A percentile compares a stretch with the other conserved stretches of the same genome.
These are phyloP conservation scores for Rhynchospora tenuis DNA, from an alignment of 176 grass and related monocot species.

Conservation along the genomic window DNA sequence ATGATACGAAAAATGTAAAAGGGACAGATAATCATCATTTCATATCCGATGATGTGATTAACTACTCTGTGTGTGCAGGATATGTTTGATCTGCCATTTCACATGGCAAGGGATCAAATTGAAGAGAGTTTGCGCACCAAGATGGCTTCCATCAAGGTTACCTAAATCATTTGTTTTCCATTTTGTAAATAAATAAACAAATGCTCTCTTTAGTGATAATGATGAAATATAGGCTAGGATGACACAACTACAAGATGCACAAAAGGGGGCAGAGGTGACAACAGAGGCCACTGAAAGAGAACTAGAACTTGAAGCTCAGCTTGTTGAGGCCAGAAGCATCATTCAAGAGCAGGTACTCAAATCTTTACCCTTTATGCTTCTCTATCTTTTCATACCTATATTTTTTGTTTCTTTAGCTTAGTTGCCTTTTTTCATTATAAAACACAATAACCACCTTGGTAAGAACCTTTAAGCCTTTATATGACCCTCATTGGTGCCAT, in stretches of 20 bases:
- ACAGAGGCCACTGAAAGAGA: slow-evolving; percentile 93
- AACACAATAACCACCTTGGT: not conserved
- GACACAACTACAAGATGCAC: slow-evolving; percentile 95
- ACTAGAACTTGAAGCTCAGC: slow-evolving; percentile 98
- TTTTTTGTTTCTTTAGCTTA: not conserved
- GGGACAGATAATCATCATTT: not conserved
- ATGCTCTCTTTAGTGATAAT: not conserved
- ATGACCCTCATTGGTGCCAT: not conserved
- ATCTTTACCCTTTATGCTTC: not conserved
- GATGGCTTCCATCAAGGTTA: slow-evolving; percentile 97
- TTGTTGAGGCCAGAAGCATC: slow-evolving; percentile 99
- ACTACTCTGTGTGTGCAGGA: slow-evolving; percentile 44
- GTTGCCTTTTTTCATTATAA: not conserved
- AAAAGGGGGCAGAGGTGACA: slow-evolving; percentile 95
- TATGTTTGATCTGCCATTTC: slow-evolving; percentile 96
- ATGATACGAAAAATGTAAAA: not conserved
- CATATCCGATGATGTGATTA: not conserved
- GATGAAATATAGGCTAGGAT: slow-evolving; percentile 50
- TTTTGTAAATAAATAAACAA: slow-evolving; percentile 18
- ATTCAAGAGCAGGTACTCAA: slow-evolving; percentile 87
- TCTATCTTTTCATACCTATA: not conserved
- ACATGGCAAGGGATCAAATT: slow-evolving; percentile 99
- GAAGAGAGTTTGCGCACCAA: slow-evolving; percentile 98
- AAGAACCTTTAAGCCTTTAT: not conserved
- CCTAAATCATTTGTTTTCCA: not conserved